Base-by-base conservation (phyloP, 371 early-diverging fungal genomes). In the Sporodiniella umbellata region DNA sequence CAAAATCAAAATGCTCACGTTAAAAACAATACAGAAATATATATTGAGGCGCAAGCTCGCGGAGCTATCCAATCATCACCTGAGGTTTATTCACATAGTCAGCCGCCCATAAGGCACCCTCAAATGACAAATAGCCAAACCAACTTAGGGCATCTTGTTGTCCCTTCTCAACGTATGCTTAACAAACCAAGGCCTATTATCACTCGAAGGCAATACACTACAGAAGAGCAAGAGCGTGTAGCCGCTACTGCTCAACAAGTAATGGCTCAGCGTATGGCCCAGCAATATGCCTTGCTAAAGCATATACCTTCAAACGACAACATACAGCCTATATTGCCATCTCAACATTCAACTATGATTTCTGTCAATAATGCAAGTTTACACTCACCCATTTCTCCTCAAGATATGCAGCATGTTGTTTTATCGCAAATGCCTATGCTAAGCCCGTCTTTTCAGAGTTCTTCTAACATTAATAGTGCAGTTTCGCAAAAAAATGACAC, bases 261-360 rank as follows among this genome's bases (percentile, higher is more conserved):
- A 1, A 61, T 61, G 61, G 61, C 56, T 0, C 61, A 61, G 26
- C 56, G 56, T 33, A 61, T 61, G 52, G 51, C 61, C 3, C 61
- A 61, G 7, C 61, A 61, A 39, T 56, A 48, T 48, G 61, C 53
- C 3, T 19, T 50, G 10, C 50, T 11, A 44, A 23, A 44, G 3
- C 31, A 31, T 22, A 28, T 45, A 31, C 2, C 18, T 45, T 19
- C 31, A 31, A 14, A 12, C 18, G 25, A n/a, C n/a, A n/a, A n/a
- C n/a, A n/a, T n/a, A n/a, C n/a, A 33, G 14, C 23, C 31, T 24
- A 14, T 23, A 48, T 11, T 38, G 22, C 38, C 19, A 31, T 8
- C 12, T 12, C 31, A 31, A 21, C 30, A 33, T 25, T 30, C 31
- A 23, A 31, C 30, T 8, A 21, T 42, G 28, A 17, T 31, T 5